These are phyloP conservation scores for Paratrypanosoma confusum DNA, from an alignment of 208 protist species.

Conservation along the genomic window DNA sequence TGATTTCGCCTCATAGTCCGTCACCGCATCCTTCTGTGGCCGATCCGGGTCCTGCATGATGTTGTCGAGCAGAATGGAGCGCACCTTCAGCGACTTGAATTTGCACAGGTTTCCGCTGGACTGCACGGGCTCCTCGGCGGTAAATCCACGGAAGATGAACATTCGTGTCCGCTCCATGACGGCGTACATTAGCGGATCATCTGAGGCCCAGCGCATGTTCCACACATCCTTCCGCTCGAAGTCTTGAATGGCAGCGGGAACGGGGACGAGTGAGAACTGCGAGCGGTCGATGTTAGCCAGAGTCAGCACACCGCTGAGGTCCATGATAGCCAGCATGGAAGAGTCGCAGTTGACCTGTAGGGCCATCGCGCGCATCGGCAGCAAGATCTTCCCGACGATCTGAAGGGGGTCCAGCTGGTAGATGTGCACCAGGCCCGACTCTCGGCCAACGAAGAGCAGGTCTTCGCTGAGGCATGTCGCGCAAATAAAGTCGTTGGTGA, in stretches of 20 bases:
- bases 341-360: slow-evolving; percentile 88
- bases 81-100: slow-evolving; percentile 88
- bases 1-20: slow-evolving; percentile 82
- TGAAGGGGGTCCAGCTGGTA: slow-evolving; percentile 82
- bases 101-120: slow-evolving; percentile 85
- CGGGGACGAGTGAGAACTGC: slow-evolving; percentile 47
- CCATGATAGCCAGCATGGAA: slow-evolving; percentile 81
- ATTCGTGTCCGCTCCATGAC: slow-evolving; percentile 94
- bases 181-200: slow-evolving; percentile 89
- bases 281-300: slow-evolving; percentile 50
- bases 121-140: slow-evolving; percentile 87
- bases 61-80: slow-evolving; percentile 87
- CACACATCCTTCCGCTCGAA: slow-evolving; percentile 94
- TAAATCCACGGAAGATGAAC: slow-evolving; percentile 83
- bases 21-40: slow-evolving; percentile 72
- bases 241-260: slow-evolving; percentile 33
- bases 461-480: slow-evolving; percentile 72
- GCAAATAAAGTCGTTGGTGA: slow-evolving; percentile 89
- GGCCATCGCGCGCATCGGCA: slow-evolving; percentile 66
- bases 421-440: slow-evolving; percentile 80
- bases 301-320: slow-evolving; percentile 79
- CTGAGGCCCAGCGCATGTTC: slow-evolving; percentile 87
- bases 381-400: slow-evolving; percentile 64
- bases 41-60: slow-evolving; percentile 88
- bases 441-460: slow-evolving; percentile 77